phyloP scores from a whole-genome alignment of 768 basidiomycete species.

The Boletus barrowsii region DNA sequence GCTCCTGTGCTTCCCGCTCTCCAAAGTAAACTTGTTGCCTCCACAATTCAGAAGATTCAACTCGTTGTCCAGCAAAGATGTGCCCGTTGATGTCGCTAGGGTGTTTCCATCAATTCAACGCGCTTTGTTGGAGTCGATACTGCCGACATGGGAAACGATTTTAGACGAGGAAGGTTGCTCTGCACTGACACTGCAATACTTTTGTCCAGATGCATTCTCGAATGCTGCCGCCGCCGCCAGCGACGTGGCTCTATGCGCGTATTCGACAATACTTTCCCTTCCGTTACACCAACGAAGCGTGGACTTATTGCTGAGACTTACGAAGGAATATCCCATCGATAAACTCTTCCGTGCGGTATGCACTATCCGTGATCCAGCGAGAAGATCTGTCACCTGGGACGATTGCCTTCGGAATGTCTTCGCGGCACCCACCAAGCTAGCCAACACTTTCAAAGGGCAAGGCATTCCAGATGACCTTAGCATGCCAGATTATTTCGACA shows the following conservation, averaged over 20 bases:
- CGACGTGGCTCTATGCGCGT: constrained; percentile 55
- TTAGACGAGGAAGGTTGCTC: constrained; percentile 49
- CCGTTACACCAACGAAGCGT: constrained; percentile 50
- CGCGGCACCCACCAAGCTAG: constrained; percentile 71
- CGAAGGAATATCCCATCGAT: constrained; percentile 64
- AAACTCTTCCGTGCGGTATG: constrained; percentile 57
- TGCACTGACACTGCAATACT: constrained; percentile 61
- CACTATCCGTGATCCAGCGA: constrained; percentile 19
- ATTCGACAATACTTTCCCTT: constrained; percentile 58
- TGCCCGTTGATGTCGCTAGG: constrained; percentile 24
- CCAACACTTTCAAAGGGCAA: constrained; percentile 59
- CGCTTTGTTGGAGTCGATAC: constrained; percentile 56
- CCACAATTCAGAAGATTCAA: constrained; percentile 50
- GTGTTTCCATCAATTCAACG: constrained; percentile 60
- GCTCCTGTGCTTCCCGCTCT: constrained; percentile 59
- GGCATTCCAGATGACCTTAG: constrained; percentile 49
- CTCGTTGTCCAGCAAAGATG: constrained; percentile 27
- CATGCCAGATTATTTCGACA: constrained; percentile 53
- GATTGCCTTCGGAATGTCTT: constrained; percentile 65
- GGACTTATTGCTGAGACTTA: constrained; percentile 51
- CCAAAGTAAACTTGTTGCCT: constrained; percentile 54
- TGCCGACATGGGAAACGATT: constrained; percentile 64
- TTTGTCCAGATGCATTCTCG: constrained; percentile 63
- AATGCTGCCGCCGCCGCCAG: constrained; percentile 50
- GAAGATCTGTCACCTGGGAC: constrained; percentile 59